phyloP scores from a whole-genome alignment of 164 flowering plant genomes.

The Akebia trifoliata region DNA sequence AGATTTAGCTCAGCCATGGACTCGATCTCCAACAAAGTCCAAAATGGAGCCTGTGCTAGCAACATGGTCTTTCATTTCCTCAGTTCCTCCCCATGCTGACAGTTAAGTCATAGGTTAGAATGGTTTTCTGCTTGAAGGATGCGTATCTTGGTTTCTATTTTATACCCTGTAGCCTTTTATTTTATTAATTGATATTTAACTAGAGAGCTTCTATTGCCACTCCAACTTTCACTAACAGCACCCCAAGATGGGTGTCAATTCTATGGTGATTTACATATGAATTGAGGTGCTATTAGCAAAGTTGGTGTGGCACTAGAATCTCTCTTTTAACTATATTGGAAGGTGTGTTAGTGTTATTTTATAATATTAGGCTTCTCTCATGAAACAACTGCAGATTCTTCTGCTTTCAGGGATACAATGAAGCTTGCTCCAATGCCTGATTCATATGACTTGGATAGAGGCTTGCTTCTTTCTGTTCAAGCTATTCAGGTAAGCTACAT shows the following conservation, averaged over 20 bases:
- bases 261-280: too few relatives aligned
- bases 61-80: conserved; percentile 75
- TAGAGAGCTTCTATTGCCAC: too few relatives aligned
- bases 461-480: conserved; percentile 95
- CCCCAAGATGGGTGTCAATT: too few relatives aligned
- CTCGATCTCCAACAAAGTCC: conserved; percentile 95
- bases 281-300: too few relatives aligned
- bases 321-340: too few relatives aligned
- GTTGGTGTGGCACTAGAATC: too few relatives aligned
- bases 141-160: conserved; percentile 4
- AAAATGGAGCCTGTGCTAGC: conserved; percentile 82
- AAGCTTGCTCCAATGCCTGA: conserved; percentile 97
- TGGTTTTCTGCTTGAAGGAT: neutral
- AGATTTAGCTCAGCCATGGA: conserved; percentile 95
- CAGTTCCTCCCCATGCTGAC: conserved; percentile 37
- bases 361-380: conserved; percentile 46
- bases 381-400: conserved; percentile 82
- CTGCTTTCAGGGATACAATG: conserved; percentile 73
- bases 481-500: conserved; percentile 73
- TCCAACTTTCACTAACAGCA: too few relatives aligned
- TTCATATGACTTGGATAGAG: conserved; percentile 90
- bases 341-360: neutral
- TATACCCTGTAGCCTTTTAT: neutral
- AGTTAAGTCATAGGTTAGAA: conserved; percentile 23
- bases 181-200: too few relatives aligned